These are phyloP conservation scores for Entomortierella beljakovae DNA, from an alignment of 192 early-diverging fungal species.

Conservation along the genomic window DNA sequence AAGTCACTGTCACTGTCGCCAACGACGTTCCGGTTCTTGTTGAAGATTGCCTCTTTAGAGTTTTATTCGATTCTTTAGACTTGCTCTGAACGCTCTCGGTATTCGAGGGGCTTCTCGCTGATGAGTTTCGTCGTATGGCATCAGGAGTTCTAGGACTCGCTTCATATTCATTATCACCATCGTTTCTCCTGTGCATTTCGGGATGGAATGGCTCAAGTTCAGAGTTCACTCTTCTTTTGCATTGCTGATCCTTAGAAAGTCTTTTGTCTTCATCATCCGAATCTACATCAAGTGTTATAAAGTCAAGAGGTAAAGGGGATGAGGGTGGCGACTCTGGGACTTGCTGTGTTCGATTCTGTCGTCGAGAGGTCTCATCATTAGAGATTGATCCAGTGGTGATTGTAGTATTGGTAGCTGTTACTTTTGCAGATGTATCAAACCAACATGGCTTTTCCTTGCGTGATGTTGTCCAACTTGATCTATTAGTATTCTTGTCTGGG, in stretches of 20 bases:
- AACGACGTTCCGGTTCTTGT: background rate
- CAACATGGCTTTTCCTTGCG: slow-evolving; percentile 2
- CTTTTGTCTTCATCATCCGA: background rate
- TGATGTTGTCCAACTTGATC: slow-evolving; percentile 1
- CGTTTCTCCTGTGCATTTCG: background rate
- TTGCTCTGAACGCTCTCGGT: background rate
- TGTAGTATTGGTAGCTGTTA: background rate
- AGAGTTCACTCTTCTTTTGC: background rate
- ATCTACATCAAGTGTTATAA: background rate
- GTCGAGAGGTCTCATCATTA: no score
- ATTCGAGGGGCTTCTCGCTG: background rate
- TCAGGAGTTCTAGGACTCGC: background rate
- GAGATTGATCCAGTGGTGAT: no score
- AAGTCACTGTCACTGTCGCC: no score
- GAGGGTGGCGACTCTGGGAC: slow-evolving; percentile 18
- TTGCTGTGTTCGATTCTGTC: background rate
- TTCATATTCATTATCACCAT: background rate
- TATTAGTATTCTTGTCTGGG: no score
- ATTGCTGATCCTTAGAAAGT: background rate
- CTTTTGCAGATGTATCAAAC: background rate
- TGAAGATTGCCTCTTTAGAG: background rate
- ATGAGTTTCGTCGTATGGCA: background rate
- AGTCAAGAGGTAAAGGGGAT: slow-evolving; percentile 27
- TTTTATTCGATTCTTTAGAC: background rate
- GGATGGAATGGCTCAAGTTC: no score